Conservation (phyloP, 306 rosid species). For the Hippophae gyantsensis region DNA sequence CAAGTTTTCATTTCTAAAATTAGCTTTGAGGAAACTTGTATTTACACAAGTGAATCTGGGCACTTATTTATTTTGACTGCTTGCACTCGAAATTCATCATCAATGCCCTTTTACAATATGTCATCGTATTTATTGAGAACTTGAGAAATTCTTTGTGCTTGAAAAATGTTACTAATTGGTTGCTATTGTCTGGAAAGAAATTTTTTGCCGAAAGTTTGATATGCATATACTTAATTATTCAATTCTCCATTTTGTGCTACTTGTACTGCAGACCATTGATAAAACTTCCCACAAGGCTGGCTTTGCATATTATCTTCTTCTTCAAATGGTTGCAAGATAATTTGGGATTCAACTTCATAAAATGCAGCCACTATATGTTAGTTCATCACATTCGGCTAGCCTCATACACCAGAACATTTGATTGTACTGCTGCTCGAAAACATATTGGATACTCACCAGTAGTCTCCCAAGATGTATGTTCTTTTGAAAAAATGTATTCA, state of each 20-base stretch:
- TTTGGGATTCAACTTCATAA: slow-evolving; percentile 31
- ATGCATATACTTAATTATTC: slow-evolving; percentile 14
- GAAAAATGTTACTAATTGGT: slow-evolving; percentile 19
- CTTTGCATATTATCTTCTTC: slow-evolving; percentile 35
- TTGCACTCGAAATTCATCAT: background rate
- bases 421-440: slow-evolving; percentile 56
- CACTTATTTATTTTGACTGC: background rate
- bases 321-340: slow-evolving; percentile 46
- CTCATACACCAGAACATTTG: slow-evolving; percentile 50
- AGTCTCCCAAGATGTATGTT: slow-evolving; percentile 61
- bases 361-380: slow-evolving; percentile 38
- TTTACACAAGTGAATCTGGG: background rate
- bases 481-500: background rate
- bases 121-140: slow-evolving; percentile 11
- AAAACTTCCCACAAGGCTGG: slow-evolving; percentile 62
- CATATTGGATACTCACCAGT: slow-evolving; percentile 57
- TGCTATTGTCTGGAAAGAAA: slow-evolving; percentile 3
- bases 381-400: slow-evolving; percentile 51
- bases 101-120: background rate
- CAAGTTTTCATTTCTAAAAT: background rate
- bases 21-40: background rate
- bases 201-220: slow-evolving; percentile 17
- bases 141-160: background rate
- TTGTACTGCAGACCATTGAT: slow-evolving; percentile 55
- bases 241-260: slow-evolving; percentile 9